phyloP scores from a whole-genome alignment of 2,329 filamentous ascomycete genomes.

The Colletotrichum neosansevieriae region DNA sequence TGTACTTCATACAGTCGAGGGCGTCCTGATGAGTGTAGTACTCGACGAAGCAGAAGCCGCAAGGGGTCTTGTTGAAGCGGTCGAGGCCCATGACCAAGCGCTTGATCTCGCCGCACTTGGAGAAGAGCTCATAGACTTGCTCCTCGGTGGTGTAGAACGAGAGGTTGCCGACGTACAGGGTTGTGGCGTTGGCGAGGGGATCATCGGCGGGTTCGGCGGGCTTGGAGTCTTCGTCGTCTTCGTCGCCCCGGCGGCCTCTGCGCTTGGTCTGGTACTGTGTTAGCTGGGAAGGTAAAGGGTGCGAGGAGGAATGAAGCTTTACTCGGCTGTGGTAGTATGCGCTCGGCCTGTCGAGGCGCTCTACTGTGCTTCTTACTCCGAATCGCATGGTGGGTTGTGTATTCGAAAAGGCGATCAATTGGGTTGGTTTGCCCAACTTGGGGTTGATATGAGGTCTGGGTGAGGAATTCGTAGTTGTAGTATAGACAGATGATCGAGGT shows the following conservation, averaged over 20 bases:
- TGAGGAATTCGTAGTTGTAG: background rate
- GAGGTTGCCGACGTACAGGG: conserved; percentile 97
- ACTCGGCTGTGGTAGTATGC: conserved; percentile 92
- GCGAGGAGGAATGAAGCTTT: conserved; percentile 47
- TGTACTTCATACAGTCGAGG: conserved; percentile 97
- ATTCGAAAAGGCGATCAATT: conserved; percentile 17
- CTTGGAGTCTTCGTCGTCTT: conserved; percentile 69
- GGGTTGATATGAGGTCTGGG: background rate
- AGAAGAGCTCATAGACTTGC: conserved; percentile 97
- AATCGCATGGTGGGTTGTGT: conserved; percentile 55
- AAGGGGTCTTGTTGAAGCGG: conserved; percentile 96
- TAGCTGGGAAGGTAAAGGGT: background rate
- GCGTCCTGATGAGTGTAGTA: conserved; percentile 99
- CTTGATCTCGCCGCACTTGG: conserved; percentile 98
- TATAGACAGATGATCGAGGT: background rate
- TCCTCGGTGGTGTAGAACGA: conserved; percentile 99
- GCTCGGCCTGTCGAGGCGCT: conserved; percentile 92
- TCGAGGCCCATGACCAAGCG: conserved; percentile 97
- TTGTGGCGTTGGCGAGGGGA: conserved; percentile 87
- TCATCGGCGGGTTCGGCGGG: conserved; percentile 72
- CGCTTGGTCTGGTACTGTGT: conserved; percentile 73
- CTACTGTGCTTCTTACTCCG: conserved; percentile 77
- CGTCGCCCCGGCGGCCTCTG: conserved; percentile 69
- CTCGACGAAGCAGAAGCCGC: conserved; percentile 99
- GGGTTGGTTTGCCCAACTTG: conserved; percentile 17